phyloP scores from a whole-genome alignment of 345 rosid species.

The Hevea brasiliensis region DNA sequence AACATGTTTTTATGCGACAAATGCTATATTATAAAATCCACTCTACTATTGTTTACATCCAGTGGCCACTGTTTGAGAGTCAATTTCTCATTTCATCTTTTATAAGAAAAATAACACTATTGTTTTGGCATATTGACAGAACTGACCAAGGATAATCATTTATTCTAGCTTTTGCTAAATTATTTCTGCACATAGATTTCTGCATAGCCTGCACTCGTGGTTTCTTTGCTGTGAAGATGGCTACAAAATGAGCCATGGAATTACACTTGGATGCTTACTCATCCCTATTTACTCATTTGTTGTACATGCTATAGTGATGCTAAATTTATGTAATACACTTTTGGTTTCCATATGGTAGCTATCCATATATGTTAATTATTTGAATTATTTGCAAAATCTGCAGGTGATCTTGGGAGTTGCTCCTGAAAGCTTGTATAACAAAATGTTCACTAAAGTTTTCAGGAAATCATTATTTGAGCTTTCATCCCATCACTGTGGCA shows the following conservation, averaged over 20 bases:
- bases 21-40: neutral
- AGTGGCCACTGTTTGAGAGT: neutral
- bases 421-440: slow-evolving; percentile 71
- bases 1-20: neutral
- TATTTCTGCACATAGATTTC: neutral
- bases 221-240: neutral
- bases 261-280: neutral
- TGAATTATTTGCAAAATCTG: slow-evolving; percentile 17
- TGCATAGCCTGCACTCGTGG: neutral
- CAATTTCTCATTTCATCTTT: neutral
- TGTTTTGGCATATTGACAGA: neutral
- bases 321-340: too few species aligned
- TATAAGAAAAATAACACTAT: neutral
- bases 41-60: too few species aligned
- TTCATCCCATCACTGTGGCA: slow-evolving; percentile 83
- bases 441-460: slow-evolving; percentile 66
- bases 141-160: neutral
- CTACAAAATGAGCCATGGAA: neutral
- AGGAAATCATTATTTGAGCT: slow-evolving; percentile 66
- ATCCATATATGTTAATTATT: neutral
- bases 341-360: neutral
- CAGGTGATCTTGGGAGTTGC: slow-evolving; percentile 93
- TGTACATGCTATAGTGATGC: neutral
- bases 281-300: neutral
- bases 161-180: neutral